These are phyloP conservation scores for Trichoderma lentiforme DNA, from an alignment of 2,329 filamentous ascomycete genomes.

Conservation along the genomic window DNA sequence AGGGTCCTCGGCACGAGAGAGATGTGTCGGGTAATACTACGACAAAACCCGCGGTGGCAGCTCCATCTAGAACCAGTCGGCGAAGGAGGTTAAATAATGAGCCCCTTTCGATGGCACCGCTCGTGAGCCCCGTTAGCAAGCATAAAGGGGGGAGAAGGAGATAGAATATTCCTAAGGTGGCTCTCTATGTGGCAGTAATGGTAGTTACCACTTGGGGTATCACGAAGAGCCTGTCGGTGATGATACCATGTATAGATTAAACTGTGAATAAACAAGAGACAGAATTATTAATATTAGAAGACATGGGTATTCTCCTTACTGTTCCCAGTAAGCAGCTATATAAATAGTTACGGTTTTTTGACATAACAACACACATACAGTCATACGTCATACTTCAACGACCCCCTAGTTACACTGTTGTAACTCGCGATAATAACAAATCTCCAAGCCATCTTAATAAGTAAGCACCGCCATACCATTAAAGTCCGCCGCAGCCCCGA, in stretches of 20 bases:
- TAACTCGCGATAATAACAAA: background rate
- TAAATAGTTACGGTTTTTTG: too few species aligned
- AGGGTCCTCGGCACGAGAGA: slow-evolving; percentile 14
- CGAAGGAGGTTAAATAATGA: background rate
- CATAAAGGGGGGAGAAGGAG: background rate
- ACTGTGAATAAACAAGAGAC: background rate
- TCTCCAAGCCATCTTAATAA: background rate
- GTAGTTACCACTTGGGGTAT: background rate
- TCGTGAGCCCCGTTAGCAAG: slow-evolving; percentile 9
- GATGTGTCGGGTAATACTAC: background rate
- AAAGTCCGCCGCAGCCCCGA: background rate
- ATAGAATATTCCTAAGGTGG: background rate
- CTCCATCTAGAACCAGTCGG: background rate
- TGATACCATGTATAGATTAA: background rate
- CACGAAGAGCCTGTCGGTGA: background rate
- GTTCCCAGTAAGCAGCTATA: too few species aligned
- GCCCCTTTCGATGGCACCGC: background rate
- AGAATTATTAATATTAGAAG: background rate
- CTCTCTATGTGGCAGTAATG: background rate
- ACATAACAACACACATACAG: too few species aligned
- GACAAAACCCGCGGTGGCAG: background rate
- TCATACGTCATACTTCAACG: background rate
- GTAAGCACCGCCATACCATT: background rate
- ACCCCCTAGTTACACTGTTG: background rate
- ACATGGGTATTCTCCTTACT: background rate